Conservation (phyloP, 2,329 filamentous ascomycete genomes). For the Orbilia ellipsospora region DNA sequence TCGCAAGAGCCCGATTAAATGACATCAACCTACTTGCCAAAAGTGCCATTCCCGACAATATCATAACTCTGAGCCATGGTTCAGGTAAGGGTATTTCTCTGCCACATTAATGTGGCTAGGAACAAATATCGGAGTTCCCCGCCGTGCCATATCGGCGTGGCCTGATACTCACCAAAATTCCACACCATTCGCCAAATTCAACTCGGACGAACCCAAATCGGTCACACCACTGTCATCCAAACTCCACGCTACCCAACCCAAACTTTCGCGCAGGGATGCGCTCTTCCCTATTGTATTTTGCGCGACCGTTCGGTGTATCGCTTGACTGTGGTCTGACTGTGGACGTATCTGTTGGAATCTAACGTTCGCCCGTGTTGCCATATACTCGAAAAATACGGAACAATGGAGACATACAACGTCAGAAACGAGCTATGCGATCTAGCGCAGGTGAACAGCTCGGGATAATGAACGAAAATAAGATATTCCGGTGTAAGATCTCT, state of each 20-base stretch:
- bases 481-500: conserved; percentile 41
- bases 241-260: conserved; percentile 39
- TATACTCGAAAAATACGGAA: conserved; percentile 9
- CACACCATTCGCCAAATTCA: conserved; percentile 28
- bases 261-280: not conserved
- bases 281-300: not conserved
- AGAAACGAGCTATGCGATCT: not conserved
- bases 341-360: conserved; percentile 28
- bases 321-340: conserved; percentile 51
- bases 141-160: conserved; percentile 29
- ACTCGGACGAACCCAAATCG: conserved; percentile 6
- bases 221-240: conserved; percentile 52
- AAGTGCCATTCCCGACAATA: not conserved
- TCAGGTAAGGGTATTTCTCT: not conserved
- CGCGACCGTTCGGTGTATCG: conserved; percentile 18
- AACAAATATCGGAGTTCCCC: conserved; percentile 42
- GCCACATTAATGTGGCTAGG: conserved; percentile 11
- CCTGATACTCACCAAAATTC: conserved; percentile 46
- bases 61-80: not conserved
- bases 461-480: conserved; percentile 12
- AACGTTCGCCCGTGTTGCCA: conserved; percentile 27
- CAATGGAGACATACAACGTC: not conserved
- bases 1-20: no score
- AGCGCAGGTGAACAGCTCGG: conserved; percentile 6
- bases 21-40: not conserved